A percentile compares a stretch with the other conserved stretches of the same genome.
Evolutionary conservation across 139 green algal genomes (phyloP).

Genomic region (Eudorina sp.): DNA sequence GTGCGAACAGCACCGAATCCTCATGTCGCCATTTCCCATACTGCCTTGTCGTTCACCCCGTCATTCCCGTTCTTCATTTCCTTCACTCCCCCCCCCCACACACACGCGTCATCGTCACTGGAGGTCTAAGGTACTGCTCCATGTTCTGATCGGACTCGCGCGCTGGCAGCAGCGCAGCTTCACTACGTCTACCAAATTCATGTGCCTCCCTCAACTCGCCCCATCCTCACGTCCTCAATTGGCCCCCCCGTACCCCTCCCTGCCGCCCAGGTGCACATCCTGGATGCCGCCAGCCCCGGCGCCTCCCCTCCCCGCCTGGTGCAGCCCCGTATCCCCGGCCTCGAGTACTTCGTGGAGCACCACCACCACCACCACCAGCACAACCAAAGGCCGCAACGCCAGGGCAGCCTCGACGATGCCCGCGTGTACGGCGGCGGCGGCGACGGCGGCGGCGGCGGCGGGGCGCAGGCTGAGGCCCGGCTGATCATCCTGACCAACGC

Average conservation of each 20-base stretch:
- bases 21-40: no score
- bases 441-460: not conserved
- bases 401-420: not conserved
- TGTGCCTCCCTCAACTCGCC: no score
- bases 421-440: not conserved
- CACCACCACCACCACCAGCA: not conserved
- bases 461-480: not conserved
- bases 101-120: no score
- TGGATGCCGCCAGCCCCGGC: conserved; percentile 47
- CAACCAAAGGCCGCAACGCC: not conserved
- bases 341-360: conserved; percentile 90
- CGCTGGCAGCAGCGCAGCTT: no score
- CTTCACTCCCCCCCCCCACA: no score
- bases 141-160: no score
- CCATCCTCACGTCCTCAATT: no score
- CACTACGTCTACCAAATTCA: no score
- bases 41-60: no score
- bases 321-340: conserved; percentile 55
- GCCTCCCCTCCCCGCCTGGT: conserved; percentile 39
- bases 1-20: no score
- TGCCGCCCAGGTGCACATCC: conserved; percentile 67
- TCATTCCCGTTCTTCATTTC: no score
- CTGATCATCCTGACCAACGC: conserved; percentile 66
- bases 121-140: no score
- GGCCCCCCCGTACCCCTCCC: not conserved